These are phyloP conservation scores for Amanita thiersii DNA, from an alignment of 768 basidiomycete genomes.

Conservation along the genomic window DNA sequence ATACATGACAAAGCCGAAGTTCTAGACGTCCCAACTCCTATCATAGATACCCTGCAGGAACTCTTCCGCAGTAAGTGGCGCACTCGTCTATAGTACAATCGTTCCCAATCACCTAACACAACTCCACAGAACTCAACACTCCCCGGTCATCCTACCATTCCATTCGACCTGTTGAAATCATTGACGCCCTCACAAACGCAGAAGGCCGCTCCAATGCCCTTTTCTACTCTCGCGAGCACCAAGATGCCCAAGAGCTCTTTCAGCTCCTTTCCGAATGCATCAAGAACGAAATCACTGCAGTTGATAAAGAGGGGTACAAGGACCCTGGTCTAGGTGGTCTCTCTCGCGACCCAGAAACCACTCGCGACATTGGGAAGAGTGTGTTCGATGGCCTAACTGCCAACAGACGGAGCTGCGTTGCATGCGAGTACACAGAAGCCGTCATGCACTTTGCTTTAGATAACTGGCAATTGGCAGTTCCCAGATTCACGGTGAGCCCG, in stretches of 20 bases:
- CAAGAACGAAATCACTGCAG: slow-evolving; percentile 71
- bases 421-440: slow-evolving; percentile 90
- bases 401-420: slow-evolving; percentile 78
- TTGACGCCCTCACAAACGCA: slow-evolving; percentile 56
- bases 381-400: slow-evolving; percentile 91
- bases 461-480: slow-evolving; percentile 75
- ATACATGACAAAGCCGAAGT: slow-evolving; percentile 72
- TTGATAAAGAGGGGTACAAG: slow-evolving; percentile 62
- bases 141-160: slow-evolving; percentile 49
- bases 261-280: slow-evolving; percentile 86
- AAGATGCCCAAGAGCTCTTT: slow-evolving; percentile 98
- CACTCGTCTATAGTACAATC: slow-evolving; percentile 1
- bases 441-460: slow-evolving; percentile 90
- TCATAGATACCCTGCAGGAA: slow-evolving; percentile 72
- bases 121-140: slow-evolving; percentile 50
- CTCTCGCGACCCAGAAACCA: slow-evolving; percentile 14
- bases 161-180: slow-evolving; percentile 66
- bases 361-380: slow-evolving; percentile 36
- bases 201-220: slow-evolving; percentile 50
- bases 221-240: slow-evolving; percentile 87
- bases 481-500: slow-evolving; percentile 48
- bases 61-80: slow-evolving; percentile 60
- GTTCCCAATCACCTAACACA: slow-evolving; percentile 2
- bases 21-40: slow-evolving; percentile 77
- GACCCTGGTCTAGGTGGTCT: slow-evolving; percentile 68